Base-by-base conservation (phyloP, 2,329 filamentous ascomycete genomes). In the Colletotrichum musae region DNA sequence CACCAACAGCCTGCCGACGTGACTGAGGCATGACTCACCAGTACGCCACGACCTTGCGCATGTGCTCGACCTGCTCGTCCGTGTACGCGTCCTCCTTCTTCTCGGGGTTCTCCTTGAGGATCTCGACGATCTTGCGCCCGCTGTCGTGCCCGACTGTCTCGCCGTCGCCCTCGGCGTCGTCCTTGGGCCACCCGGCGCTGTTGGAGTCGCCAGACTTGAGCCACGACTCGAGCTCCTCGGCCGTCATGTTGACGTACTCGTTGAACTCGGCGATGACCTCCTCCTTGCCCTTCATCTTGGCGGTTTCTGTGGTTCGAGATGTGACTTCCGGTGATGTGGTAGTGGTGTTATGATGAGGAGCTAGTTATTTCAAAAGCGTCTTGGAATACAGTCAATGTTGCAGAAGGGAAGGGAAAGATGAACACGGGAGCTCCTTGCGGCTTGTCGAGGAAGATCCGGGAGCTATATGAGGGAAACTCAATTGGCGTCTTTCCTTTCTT, bases 71-170 rank as follows among this genome's bases (percentile, higher is more conserved):
- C 64, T 84, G 80, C 6, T 85, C 84, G 3, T 90, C 83, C 0
- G 85, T 85, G 75, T 92, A 92, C 66, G 86, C 83, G 6, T 83
- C 82, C 0, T 85, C 81, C 7, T 88, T 81, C 72, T 88, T 91
- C 9, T 85, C 79, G 0, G 89, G 89, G 64, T 92, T 92, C 68
- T 87, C 85, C 73, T 88, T 84, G 15, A 92, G 78, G 41, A 92
- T 92, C 58, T 87, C 79, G 57, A 91, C 85, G 70, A 92, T 92
- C 72, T 88, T 88, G 57, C 88, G 85, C 5, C 90, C 89, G 71
- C 88, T 91, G 51, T 80, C 89, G 73, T 92, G 90, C 1, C 90
- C 89, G 41, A 92, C 82, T 0, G 88, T 90, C 77, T 92, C 90
- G 9, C 87, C 88, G 3, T 84, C 84, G 12, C 82, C 84, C 70